Base-by-base conservation (phyloP, 1,139 yeast species). In the Saccharomyces hybrid region DNA sequence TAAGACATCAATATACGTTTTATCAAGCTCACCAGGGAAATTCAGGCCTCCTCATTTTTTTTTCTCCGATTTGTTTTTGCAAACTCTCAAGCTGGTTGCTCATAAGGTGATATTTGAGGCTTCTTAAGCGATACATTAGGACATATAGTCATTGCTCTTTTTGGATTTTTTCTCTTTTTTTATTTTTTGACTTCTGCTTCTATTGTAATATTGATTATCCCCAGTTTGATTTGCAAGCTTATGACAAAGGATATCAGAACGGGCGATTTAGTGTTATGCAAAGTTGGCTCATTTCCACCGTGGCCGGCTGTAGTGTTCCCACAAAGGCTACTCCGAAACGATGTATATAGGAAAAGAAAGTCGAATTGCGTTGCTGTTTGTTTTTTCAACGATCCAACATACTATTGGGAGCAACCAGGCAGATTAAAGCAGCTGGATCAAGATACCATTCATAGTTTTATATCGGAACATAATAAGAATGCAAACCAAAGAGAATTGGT, bases 281-380 rank as follows among this genome's bases (percentile, higher is more conserved):
- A 70, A 53, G 70, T 70, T 31, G 71, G 69, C 1, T 61, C 69
- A 2, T 72, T 63, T 53, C 71, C 72, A 4, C 69, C 71, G 9
- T 72, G 75, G 75, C 75, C 75, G 1, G 73, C 73, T 1, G 71
- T 71, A 3, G 68, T 70, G 6, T 65, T 69, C 38, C 73, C 73
- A 6, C 71, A 67, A 50, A 58, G 68, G 32, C 55, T 65, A 32
- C 60, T 70, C 24, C 65, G 71, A 42, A 58, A 60, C 8, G 69
- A 65, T 47, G 73, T 71, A 5, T 62, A 63, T 51, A 58, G 61
- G 51, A 59, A 65, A 52, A 58, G 63, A 55, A 58, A 63, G 49
- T 51, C 59, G n/a, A 60, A 63, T 27, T 59, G 65, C 42, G 62
- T 68, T 28, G 70, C 70, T 4, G 74, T 71, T n/a, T 65, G 69